A percentile compares a stretch with the other conserved stretches of the same genome.
Conservation (phyloP, 305 asterid genomes). For the Fraxinus albicans region DNA sequence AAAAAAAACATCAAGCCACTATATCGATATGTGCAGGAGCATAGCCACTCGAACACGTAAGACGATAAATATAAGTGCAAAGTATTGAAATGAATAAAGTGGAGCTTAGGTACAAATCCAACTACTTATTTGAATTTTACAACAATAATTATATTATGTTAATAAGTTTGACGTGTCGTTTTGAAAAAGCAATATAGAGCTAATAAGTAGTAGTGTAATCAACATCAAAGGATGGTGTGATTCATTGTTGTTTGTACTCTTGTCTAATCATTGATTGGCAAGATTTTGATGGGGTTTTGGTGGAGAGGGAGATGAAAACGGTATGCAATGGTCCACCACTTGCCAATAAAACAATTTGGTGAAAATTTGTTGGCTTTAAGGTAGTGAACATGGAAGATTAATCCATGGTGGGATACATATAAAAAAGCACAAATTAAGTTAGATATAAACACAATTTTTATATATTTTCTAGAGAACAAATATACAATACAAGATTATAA, state of each 20-base stretch:
- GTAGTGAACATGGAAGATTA: slow-evolving; percentile 6
- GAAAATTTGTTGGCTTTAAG: slow-evolving; percentile 31
- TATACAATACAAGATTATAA: slow-evolving; percentile 31
- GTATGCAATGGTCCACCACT: slow-evolving; percentile 40
- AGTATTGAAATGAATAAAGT: neutral
- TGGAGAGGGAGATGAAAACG: slow-evolving; percentile 33
- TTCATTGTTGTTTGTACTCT: slow-evolving; percentile 34
- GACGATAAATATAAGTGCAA: too few species aligned
- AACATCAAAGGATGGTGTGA: slow-evolving; percentile 27
- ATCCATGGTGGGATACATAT: slow-evolving; percentile 29
- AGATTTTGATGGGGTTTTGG: slow-evolving; percentile 26
- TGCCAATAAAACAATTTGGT: slow-evolving; percentile 23
- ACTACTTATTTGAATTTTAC: neutral
- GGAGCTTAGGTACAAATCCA: too few species aligned
- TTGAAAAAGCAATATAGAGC: neutral
- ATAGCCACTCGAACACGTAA: too few species aligned
- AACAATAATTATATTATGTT: neutral
- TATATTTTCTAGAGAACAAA: slow-evolving; percentile 22
- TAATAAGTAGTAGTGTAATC: slow-evolving; percentile 35
- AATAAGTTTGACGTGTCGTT: neutral
- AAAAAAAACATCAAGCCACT: neutral
- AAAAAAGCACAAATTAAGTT: neutral
- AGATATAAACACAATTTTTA: slow-evolving; percentile 13
- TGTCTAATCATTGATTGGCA: slow-evolving; percentile 35
- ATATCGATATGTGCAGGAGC: neutral